A percentile compares a stretch with the other conserved stretches of the same genome.
phyloP scores from a whole-genome alignment of 805 yeast species.

The Saccharomyces paradoxus region DNA sequence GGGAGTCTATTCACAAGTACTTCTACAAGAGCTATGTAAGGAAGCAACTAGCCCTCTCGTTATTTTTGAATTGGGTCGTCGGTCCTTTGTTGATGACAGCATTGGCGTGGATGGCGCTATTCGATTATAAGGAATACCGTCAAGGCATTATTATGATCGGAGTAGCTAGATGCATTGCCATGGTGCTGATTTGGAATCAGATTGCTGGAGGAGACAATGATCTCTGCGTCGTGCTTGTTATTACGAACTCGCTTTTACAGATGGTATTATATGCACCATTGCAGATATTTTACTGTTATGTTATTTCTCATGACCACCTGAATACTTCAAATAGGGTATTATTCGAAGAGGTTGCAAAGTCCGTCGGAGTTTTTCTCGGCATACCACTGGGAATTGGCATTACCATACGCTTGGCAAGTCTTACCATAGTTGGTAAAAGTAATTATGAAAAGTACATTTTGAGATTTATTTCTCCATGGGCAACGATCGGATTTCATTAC shows the following conservation, averaged over 20 bases:
- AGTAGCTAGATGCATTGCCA: constrained; percentile 52
- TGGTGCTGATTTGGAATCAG: constrained; percentile 54
- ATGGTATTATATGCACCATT: constrained; percentile 46
- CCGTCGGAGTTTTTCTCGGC: constrained; percentile 48
- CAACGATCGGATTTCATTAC: constrained; percentile 44
- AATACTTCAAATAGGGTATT: constrained; percentile 14
- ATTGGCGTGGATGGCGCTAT: constrained; percentile 44
- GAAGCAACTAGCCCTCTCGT: constrained; percentile 33
- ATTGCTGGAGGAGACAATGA: constrained; percentile 45
- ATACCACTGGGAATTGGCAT: constrained; percentile 43
- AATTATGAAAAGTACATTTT: constrained; percentile 32
- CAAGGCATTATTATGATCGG: constrained; percentile 54
- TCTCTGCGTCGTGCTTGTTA: constrained; percentile 45
- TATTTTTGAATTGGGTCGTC: constrained; percentile 46
- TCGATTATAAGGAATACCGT: constrained; percentile 41
- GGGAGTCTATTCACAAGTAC: constrained; percentile 36
- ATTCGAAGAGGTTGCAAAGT: constrained; percentile 38
- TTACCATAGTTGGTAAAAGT: constrained; percentile 26
- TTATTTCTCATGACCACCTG: constrained; percentile 18
- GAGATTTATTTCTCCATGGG: constrained; percentile 40
- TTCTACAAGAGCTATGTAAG: constrained; percentile 17
- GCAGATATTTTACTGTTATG: constrained; percentile 40
- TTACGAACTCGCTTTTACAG: constrained; percentile 44
- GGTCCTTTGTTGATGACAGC: constrained; percentile 52
- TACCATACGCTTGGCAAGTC: constrained; percentile 31